phyloP scores from a whole-genome alignment of 2,329 filamentous ascomycete species.

The Blastomyces parvus region DNA sequence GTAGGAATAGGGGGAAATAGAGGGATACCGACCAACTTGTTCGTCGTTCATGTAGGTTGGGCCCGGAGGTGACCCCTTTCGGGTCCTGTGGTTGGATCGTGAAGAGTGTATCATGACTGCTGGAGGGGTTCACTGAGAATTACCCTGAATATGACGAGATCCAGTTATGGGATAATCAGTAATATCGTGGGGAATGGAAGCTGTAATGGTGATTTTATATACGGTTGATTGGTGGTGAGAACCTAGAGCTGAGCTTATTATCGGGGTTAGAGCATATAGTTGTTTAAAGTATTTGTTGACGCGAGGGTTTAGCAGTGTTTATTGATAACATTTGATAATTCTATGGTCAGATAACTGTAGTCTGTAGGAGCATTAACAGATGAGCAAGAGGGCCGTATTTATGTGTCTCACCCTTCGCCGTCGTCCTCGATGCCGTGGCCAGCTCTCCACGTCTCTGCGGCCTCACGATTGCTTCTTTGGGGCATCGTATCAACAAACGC shows the following conservation, averaged over 20 bases:
- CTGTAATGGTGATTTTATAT: not conserved
- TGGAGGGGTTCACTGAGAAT: not conserved
- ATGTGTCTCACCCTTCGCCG: not conserved
- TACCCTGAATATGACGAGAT: not conserved
- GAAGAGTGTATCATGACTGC: conserved; percentile 32
- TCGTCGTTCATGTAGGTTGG: conserved; percentile 40
- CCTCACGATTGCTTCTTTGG: conserved; percentile 2
- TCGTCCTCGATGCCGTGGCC: not conserved
- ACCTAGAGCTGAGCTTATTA: not conserved
- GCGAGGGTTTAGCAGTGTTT: not conserved
- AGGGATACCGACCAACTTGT: conserved; percentile 35
- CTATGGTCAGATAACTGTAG: not conserved
- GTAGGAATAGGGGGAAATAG: not conserved
- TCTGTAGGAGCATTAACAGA: not conserved
- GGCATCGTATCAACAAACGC: conserved; percentile 20
- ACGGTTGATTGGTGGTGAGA: not conserved
- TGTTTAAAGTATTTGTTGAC: not conserved
- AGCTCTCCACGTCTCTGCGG: not conserved
- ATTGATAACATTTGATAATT: not conserved
- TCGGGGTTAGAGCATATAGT: no score
- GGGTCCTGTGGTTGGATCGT: conserved; percentile 28
- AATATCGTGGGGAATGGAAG: not conserved
- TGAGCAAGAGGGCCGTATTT: not conserved
- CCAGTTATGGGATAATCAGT: not conserved
- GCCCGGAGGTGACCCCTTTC: conserved; percentile 40